Evolutionary conservation across 2,329 filamentous ascomycete species (phyloP).

Genomic region (Alternaria gaisen): DNA sequence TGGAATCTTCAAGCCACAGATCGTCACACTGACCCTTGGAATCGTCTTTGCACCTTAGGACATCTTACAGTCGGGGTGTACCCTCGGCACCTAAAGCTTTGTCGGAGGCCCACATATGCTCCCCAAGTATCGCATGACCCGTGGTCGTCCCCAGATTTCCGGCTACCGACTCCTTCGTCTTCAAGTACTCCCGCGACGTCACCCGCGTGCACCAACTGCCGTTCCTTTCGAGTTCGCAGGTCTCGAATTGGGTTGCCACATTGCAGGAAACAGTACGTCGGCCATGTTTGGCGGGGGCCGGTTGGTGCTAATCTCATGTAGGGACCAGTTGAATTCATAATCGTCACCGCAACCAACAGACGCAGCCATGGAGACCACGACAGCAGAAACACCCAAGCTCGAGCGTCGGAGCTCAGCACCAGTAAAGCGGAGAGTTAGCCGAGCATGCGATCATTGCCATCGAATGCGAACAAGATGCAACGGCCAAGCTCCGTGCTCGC

Average conservation of each 20-base stretch:
- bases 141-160: constrained; percentile 37
- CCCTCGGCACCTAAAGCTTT: constrained; percentile 46
- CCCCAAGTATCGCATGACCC: constrained; percentile 49
- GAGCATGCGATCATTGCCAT: constrained; percentile 95
- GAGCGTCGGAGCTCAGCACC: constrained; percentile 61
- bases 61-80: constrained; percentile 34
- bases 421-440: constrained; percentile 85
- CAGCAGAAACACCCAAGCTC: constrained; percentile 39
- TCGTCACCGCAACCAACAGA: constrained; percentile 13
- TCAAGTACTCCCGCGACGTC: constrained; percentile 14
- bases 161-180: constrained; percentile 33
- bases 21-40: constrained; percentile 41
- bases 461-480: constrained; percentile 94
- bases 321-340: constrained; percentile 13
- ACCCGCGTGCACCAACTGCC: constrained; percentile 6
- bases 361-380: constrained; percentile 38
- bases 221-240: background rate
- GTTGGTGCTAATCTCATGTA: constrained; percentile 14
- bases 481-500: constrained; percentile 87
- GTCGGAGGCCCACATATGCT: constrained; percentile 47
- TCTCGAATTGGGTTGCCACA: constrained; percentile 7
- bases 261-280: constrained; percentile 14
- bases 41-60: constrained; percentile 38
- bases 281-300: constrained; percentile 5
- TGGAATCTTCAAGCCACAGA: constrained; percentile 50